Conservation (phyloP, 2,329 filamentous ascomycete species). For the Cercospora janseana region DNA sequence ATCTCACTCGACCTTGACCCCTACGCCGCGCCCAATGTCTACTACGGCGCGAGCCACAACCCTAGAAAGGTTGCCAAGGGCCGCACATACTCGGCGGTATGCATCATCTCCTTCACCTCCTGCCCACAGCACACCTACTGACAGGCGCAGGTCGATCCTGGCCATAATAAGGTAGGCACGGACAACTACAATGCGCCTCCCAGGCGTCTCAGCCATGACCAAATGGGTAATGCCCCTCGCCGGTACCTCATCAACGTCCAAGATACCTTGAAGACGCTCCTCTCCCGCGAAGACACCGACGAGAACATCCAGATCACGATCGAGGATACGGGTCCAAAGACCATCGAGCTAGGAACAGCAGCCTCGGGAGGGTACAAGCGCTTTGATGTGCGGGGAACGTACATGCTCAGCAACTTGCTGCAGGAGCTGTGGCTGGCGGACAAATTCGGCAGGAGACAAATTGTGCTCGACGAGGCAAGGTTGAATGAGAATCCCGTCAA, state of each 20-base stretch:
- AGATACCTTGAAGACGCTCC: conserved; percentile 72
- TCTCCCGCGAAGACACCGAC: conserved; percentile 88
- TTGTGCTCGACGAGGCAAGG: conserved; percentile 85
- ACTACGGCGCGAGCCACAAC: conserved; percentile 56
- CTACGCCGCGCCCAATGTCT: conserved; percentile 57
- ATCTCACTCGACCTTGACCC: conserved; percentile 50
- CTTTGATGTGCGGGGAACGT: conserved; percentile 90
- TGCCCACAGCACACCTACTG: conserved; percentile 2
- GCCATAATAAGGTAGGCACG: conserved; percentile 21
- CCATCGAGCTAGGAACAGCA: conserved; percentile 78
- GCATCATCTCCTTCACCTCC: conserved; percentile 27
- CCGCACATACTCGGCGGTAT: conserved; percentile 57
- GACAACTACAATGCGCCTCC: conserved; percentile 26
- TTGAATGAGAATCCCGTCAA: conserved; percentile 94
- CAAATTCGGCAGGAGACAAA: conserved; percentile 83
- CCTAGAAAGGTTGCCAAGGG: conserved; percentile 49
- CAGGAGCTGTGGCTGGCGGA: conserved; percentile 92
- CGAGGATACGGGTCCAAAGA: conserved; percentile 91
- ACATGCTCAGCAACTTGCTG: conserved; percentile 93
- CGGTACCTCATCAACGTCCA: conserved; percentile 87
- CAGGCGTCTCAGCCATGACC: conserved; percentile 58
- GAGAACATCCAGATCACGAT: conserved; percentile 96
- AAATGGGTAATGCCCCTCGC: conserved; percentile 65
- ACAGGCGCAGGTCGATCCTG: conserved; percentile 27
- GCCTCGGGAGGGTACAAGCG: conserved; percentile 81